Base-by-base conservation (phyloP, 331 rosid species). In the Malus hybrid region DNA sequence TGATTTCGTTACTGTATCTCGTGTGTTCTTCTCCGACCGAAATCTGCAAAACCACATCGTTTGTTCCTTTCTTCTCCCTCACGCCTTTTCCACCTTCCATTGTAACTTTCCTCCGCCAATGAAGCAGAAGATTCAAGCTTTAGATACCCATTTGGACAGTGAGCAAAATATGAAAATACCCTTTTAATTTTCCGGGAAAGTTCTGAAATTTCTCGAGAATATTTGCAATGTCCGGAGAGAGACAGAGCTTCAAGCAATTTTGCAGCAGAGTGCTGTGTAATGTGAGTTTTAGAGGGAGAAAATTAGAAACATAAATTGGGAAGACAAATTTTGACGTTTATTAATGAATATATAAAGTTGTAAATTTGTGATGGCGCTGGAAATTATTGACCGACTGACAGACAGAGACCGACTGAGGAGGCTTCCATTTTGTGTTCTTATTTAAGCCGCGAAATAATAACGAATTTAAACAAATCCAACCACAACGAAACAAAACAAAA, bases 31-130 rank as follows among this genome's bases (percentile, higher is more conserved):
- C 85, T 0, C 39, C 24, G 4, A 79, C 85, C 22, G 78, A 64
- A 77, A 92, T 81, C 78, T 84, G 83, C 59, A 92, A 36, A 65
- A 90, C 88, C 68, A 92, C 84, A 7, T 92, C 93, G 66, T 83
- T 78, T 62, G 78, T 8, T 60, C 72, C 81, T 55, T 79, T 85
- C 86, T 85, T 83, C 75, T 82, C 87, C 24, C 66, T 81, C 75
- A 57, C 73, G 79, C 22, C 62, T 54, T 73, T 64, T 44, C 72
- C 81, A 27, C 70, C 74, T 62, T 81, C 86, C 90, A 76, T 76
- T 10, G 76, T 4, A 50, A 15, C 28, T 61, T 34, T 67, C 7
- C 52, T 63, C 76, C 31, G 28, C 20, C 10, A 24, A 2, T 67
- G 22, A 18, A 13, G 60, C 29, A 10, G 1, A 8, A 19, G 20